A percentile compares a stretch with the other conserved stretches of the same genome.
Conservation (phyloP, 2,329 filamentous ascomycete genomes). For the Chalara sp. region DNA sequence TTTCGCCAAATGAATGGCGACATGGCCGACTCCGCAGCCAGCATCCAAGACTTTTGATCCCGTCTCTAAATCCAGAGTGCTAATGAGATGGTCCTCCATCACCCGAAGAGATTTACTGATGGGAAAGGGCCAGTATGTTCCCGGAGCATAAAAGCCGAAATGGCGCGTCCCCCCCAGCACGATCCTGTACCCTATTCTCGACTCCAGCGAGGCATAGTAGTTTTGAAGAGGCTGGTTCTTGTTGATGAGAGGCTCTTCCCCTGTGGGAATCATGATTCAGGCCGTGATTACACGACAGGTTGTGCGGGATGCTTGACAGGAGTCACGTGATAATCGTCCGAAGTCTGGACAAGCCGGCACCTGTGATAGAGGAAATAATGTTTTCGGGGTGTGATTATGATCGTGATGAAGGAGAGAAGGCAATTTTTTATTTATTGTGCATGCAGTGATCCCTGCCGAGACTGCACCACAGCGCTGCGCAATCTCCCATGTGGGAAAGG, state of each 20-base stretch:
- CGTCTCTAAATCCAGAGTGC: slow-evolving; percentile 29
- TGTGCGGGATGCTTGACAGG: too few relatives aligned
- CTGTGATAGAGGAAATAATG: too few relatives aligned
- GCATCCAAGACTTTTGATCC: slow-evolving; percentile 44
- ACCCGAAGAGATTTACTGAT: slow-evolving; percentile 33
- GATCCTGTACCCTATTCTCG: slow-evolving; percentile 35
- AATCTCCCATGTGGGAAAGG: too few relatives aligned
- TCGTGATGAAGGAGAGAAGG: too few relatives aligned
- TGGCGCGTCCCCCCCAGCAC: slow-evolving; percentile 42
- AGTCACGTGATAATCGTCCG: too few relatives aligned
- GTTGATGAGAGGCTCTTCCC: slow-evolving; percentile 24
- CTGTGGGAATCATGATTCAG: neutral
- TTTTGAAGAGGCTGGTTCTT: slow-evolving; percentile 33
- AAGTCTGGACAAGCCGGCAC: too few relatives aligned
- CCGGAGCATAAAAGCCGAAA: slow-evolving; percentile 41
- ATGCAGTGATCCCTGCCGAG: too few relatives aligned
- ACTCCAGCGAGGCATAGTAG: slow-evolving; percentile 41
- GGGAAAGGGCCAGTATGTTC: slow-evolving; percentile 42
- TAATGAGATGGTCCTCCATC: slow-evolving; percentile 43
- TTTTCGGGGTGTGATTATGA: too few relatives aligned
- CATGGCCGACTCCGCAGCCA: slow-evolving; percentile 42
- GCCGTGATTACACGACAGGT: too few relatives aligned
- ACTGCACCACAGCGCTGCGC: too few relatives aligned
- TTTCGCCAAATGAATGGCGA: slow-evolving; percentile 41
- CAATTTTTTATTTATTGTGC: too few relatives aligned